These are phyloP conservation scores for Colletotrichum sp. DNA, from an alignment of 2,329 filamentous ascomycete genomes.

Conservation along the genomic window DNA sequence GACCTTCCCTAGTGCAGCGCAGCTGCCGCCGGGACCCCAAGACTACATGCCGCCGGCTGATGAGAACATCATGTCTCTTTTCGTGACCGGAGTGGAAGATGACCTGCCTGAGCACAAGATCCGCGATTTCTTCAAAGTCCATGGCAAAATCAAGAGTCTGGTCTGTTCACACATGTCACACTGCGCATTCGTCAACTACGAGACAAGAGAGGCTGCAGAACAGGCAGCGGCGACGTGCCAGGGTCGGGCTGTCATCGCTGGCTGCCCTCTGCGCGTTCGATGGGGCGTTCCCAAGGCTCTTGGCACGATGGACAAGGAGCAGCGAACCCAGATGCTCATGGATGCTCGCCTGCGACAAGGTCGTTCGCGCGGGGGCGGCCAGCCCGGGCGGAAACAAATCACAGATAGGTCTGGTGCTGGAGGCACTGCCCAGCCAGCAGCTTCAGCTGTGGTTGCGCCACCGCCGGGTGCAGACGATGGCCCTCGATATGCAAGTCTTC, in stretches of 20 bases:
- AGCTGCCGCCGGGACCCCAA: constrained; percentile 79
- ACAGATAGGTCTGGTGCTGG: background rate
- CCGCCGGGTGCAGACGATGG: constrained; percentile 75
- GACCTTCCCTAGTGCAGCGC: constrained; percentile 72
- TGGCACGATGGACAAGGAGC: constrained; percentile 88
- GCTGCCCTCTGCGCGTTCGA: constrained; percentile 86
- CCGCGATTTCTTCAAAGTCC: constrained; percentile 86
- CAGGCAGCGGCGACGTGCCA: constrained; percentile 83
- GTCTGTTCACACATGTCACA: constrained; percentile 97
- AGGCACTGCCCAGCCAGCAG: background rate
- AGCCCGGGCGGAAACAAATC: constrained; percentile 15
- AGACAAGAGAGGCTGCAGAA: constrained; percentile 84
- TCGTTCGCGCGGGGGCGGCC: constrained; percentile 26
- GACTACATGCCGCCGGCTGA: constrained; percentile 89
- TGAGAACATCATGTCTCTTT: constrained; percentile 87
- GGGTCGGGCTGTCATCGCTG: constrained; percentile 87
- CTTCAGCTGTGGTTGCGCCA: constrained; percentile 70
- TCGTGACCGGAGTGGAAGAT: constrained; percentile 94
- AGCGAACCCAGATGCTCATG: constrained; percentile 79
- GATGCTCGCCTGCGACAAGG: constrained; percentile 63
- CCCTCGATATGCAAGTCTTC: constrained; percentile 80
- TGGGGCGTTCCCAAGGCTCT: constrained; percentile 95
- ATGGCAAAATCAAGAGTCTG: constrained; percentile 89
- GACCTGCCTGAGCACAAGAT: constrained; percentile 93
- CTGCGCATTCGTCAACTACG: constrained; percentile 95